Evolutionary conservation across 2,329 filamentous ascomycete genomes (phyloP), one percentile per base, ranked within the genome.

Genomic region (Penicillium sp.): DNA sequence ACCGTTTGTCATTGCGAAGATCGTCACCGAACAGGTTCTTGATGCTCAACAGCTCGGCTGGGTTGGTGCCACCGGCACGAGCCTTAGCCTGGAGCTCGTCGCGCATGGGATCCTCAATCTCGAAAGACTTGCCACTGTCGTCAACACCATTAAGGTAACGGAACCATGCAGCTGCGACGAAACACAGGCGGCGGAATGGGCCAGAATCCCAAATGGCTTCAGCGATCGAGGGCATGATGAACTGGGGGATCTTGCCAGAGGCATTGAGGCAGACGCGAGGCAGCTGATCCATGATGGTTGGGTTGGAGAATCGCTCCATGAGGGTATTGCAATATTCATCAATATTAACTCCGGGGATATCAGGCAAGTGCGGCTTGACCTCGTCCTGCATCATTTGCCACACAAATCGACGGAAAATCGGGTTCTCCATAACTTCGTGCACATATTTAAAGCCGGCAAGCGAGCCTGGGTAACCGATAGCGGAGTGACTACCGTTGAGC

Each of bases 331-430:
- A 82, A 71, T 83, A 83, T 62, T 79, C 62, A 61, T 83, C 80
- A 51, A 83, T 78, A 63, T 81, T 69, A 58, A 83, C 80, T 37
- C 79, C 81, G 0, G 75, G 73, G 37, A 83, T 83, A 8, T 74
- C 75, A 22, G 81, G 81, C 35, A 83, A 71, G 16, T 81, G 72
- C 0, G 81, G 81, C 73, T 82, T 82, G 55, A 82, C 80, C 69
- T 83, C 81, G 39, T 80, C 63, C 59, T 83, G 79, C 81, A 83
- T 82, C 80, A 83, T 82, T 69, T 82, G 77, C 76, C 75, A 80
- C 45, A 83, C 69, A 59, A 80, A 80, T 61, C 77, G 74, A 72
- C 70, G 67, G 73, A 78, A 81, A 13, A 77, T 46, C 1, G 79
- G 77, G 73, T 82, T 64, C 68, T 76, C 73, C 73, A 83, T 80